Evolutionary conservation across 352 stramenopile species (phyloP), one percentile per base, ranked within the genome.

Genomic region (Phytopythium delawarense): DNA sequence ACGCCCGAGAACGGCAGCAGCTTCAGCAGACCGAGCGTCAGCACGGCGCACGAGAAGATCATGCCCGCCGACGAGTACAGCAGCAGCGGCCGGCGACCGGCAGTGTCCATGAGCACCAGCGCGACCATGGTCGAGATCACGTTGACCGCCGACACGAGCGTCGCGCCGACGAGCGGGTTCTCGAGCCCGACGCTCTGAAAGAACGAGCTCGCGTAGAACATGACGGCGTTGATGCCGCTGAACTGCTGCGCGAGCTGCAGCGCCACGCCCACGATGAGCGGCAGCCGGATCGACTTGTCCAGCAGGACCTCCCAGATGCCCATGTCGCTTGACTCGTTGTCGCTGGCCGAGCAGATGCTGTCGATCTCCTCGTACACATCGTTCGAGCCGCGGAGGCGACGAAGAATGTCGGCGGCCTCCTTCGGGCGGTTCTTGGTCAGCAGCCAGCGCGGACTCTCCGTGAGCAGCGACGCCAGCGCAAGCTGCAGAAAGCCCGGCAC

Each of bases 321-420:
- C 20, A 87, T 57, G 59, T 75, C 73, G 25, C 79, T 78, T 4
- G 74, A 81, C 56, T 91, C 81, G 53, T 91, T 91, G 72, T 89
- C 81, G 66, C 79, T 89, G 55, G 81, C 81, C 46, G 79, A 89
- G 66, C 79, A 89, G 66, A 91, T 91, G 71, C 79, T 89, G 63
- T 91, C 81, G 46, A 91, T 89, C 63, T 91, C 81, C 61, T 91
- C 81, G 61, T 91, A 89, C 46, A 91, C 81, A 66, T 91, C 81
- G 30, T 82, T 88, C 4, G 78, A 82, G n/a, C 79, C 81, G 61
- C 81, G 79, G 39, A 91, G 60, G 20, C 78, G 69, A 25, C 81
- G 77, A 58, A 91, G 48, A 55, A 91, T 88, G 59, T 91, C 79
- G 21, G 77, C 81, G 0, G 81, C 81, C 58, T 91, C 81, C 62